Conservation (phyloP, 495 filamentous ascomycete species). For the Chlorociboria aeruginascens region DNA sequence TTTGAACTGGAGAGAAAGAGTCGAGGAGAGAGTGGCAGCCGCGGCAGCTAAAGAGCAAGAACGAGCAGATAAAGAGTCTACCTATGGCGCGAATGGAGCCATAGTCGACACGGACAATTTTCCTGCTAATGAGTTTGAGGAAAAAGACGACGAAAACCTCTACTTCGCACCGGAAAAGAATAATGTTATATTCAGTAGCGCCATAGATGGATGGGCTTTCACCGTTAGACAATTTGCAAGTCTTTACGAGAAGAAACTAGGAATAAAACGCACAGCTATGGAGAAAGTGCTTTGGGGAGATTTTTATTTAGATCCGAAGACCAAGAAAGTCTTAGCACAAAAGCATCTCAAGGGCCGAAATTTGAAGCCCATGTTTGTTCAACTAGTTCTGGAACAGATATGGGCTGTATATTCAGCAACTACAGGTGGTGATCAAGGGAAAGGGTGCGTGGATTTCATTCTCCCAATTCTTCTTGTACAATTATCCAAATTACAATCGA, state of each 20-base stretch:
- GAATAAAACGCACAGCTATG: conserved; percentile 79
- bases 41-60: conserved; percentile 28
- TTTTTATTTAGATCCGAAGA: conserved; percentile 94
- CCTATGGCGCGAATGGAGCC: conserved; percentile 30
- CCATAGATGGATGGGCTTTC: conserved; percentile 96
- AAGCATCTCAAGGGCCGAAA: conserved; percentile 89
- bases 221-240: conserved; percentile 88
- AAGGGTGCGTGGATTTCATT: conserved; percentile 43
- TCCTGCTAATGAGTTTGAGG: conserved; percentile 57
- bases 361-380: conserved; percentile 96
- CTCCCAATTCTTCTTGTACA: conserved; percentile 20
- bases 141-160: conserved; percentile 90
- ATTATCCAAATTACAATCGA: not conserved
- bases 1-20: conserved; percentile 84
- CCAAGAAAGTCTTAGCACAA: conserved; percentile 76
- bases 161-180: conserved; percentile 98
- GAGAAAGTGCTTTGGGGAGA: conserved; percentile 97
- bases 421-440: conserved; percentile 65
- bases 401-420: conserved; percentile 97
- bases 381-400: conserved; percentile 88
- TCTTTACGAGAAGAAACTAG: conserved; percentile 92
- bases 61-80: conserved; percentile 31
- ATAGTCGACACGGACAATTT: conserved; percentile 21
- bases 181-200: conserved; percentile 97
- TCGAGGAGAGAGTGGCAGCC: conserved; percentile 70